Evolutionary conservation across 106 monocot genomes (phyloP).

Genomic region (Iris macrosiphon): DNA sequence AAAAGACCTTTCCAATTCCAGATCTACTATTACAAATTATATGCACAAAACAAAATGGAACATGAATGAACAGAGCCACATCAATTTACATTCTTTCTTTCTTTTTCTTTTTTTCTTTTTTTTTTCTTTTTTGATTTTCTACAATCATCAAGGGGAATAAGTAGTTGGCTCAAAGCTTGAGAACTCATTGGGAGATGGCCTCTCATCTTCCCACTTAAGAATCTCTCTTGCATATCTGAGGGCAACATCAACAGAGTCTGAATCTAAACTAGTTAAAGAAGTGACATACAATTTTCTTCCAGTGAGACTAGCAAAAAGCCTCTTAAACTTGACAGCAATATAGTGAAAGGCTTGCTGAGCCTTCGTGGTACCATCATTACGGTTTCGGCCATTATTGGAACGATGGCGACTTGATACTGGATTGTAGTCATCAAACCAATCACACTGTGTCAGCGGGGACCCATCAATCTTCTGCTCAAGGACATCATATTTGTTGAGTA

Average conservation of each 20-base stretch:
- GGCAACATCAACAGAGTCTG: constrained; percentile 40
- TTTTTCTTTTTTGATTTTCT: too few relatives aligned
- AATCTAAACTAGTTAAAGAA: constrained; percentile 35
- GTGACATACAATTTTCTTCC: constrained; percentile 58
- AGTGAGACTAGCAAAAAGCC: constrained; percentile 40
- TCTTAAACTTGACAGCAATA: constrained; percentile 74
- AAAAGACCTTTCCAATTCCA: too few relatives aligned
- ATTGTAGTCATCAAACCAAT: constrained; percentile 76
- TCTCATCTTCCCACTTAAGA: constrained; percentile 26
- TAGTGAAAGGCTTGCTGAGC: constrained; percentile 56
- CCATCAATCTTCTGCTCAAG: constrained; percentile 61
- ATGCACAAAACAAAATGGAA: constrained; percentile 7
- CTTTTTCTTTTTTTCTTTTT: too few relatives aligned
- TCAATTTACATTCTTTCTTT: constrained; percentile 22
- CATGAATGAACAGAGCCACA: background rate
- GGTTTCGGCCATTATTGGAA: constrained; percentile 6
- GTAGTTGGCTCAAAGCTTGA: too few relatives aligned
- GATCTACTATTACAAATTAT: constrained; percentile 14
- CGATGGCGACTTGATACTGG: constrained; percentile 42
- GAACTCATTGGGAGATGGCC: too few relatives aligned
- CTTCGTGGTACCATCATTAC: constrained; percentile 18
- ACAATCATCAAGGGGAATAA: too few relatives aligned
- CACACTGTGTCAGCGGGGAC: constrained; percentile 45
- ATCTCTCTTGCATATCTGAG: constrained; percentile 65
- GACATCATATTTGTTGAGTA: constrained; percentile 74